Evolutionary conservation across 1,284 basidiomycete species (phyloP).

Genomic region (Puccinia triticina): DNA sequence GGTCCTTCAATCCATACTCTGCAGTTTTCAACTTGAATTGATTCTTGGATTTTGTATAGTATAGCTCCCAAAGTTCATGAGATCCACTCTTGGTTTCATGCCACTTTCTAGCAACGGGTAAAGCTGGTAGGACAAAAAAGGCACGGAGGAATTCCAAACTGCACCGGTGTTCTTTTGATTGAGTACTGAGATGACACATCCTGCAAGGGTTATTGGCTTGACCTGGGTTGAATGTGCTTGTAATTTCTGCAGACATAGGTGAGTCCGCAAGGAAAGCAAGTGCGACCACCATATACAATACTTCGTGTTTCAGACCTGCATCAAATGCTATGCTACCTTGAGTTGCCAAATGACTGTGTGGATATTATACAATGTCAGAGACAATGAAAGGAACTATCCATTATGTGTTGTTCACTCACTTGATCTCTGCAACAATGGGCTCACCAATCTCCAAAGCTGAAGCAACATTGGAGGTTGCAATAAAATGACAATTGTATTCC

Average conservation of each 20-base stretch:
- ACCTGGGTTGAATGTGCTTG: too few relatives aligned
- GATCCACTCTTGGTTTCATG: not conserved
- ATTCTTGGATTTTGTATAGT: not conserved
- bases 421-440: too few relatives aligned
- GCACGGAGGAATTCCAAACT: not conserved
- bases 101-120: not conserved
- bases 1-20: not conserved
- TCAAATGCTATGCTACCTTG: constrained; percentile 13
- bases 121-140: not conserved
- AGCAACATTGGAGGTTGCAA: too few relatives aligned
- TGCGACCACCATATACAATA: not conserved
- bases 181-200: not conserved
- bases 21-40: not conserved
- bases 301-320: not conserved
- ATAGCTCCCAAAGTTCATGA: not conserved
- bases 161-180: not conserved
- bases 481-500: too few relatives aligned
- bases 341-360: constrained; percentile 3
- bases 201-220: not conserved
- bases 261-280: constrained; percentile 3
- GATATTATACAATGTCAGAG: too few relatives aligned
- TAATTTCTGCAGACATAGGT: too few relatives aligned
- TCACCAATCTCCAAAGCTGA: too few relatives aligned
- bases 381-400: too few relatives aligned
- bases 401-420: too few relatives aligned